Evolutionary conservation across 495 filamentous ascomycete genomes (phyloP), one percentile per base, ranked within the genome.

Genomic region (Xylaria acuta): DNA sequence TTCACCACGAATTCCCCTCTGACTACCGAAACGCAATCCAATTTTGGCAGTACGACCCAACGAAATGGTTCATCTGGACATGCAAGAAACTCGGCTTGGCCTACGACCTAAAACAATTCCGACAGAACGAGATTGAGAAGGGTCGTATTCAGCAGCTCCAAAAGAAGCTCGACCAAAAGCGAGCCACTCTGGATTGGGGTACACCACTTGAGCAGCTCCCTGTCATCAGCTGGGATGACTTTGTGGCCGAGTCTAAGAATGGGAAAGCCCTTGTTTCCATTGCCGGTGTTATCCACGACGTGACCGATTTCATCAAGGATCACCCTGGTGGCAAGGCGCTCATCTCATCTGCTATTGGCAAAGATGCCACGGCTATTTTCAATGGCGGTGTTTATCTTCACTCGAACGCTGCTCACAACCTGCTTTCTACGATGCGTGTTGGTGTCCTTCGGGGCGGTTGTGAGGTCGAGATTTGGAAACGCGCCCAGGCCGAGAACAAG

Each of bases 381-480:
- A 99, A 99, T 87, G 96, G 96, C 73, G 96, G 96, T 84, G 92
- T 99, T 71, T 99, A 99, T 86, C 92, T 94, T 80, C 96, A 99
- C 88, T 95, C 92, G 76, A 99, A 99, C 84, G 96, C 93, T 67
- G 96, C 96, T 63, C 96, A 99, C 89, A 99, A 99, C 85, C 86
- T 98, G 43, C 89, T 99, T 62, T 95, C 93, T 20, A 98, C 94
- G 75, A 97, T 98, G 94, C 89, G 96, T 75, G 92, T 99, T 6
- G 96, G 94, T 84, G 96, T 99, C 62, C 92, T 99, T 71, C 94
- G 96, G 66, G 96, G 96, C 75, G 96, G 96, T 56, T 95, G 93
- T 79, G 96, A 98, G 80, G 96, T 99, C 67, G 96, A 99, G 87
- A 97, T 99, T 87, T 98, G 96, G 96, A 98, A 98, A 89, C 93